Conservation (phyloP, 75 land plant species). For the Pinus taeda region DNA sequence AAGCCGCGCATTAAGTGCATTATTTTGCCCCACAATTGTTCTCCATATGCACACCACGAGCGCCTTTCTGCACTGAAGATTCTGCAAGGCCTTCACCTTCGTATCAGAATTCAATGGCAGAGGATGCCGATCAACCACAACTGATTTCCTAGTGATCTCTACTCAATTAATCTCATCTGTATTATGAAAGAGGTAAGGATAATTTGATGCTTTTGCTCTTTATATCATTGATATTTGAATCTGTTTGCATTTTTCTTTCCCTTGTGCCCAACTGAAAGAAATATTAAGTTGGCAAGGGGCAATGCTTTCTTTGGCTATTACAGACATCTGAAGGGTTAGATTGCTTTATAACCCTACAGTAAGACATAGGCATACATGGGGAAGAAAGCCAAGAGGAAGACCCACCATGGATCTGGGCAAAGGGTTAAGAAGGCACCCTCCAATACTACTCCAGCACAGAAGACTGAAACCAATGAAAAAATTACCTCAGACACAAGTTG, state of each 20-base stretch:
- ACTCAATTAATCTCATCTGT: neutral
- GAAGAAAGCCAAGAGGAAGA: slow-evolving; percentile 11
- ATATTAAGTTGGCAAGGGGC: neutral
- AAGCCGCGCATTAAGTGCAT: too few species aligned
- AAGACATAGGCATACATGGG: neutral
- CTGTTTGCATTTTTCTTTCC: neutral
- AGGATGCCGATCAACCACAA: neutral
- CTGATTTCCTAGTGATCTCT: neutral
- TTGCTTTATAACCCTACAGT: neutral
- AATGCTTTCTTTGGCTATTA: neutral
- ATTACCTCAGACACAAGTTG: slow-evolving; percentile 20
- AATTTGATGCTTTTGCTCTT: neutral
- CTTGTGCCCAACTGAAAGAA: neutral
- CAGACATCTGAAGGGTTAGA: neutral
- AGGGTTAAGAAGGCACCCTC: neutral
- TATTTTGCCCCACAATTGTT: too few species aligned
- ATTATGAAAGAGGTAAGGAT: neutral
- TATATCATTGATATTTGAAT: neutral
- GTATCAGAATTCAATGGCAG: neutral
- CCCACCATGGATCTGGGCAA: neutral
- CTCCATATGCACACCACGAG: too few species aligned
- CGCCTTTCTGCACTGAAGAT: too few species aligned
- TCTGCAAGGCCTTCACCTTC: neutral
- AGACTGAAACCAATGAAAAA: neutral
- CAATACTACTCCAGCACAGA: neutral